phyloP scores from a whole-genome alignment of 306 rosid genomes.

The Vicia faba region DNA sequence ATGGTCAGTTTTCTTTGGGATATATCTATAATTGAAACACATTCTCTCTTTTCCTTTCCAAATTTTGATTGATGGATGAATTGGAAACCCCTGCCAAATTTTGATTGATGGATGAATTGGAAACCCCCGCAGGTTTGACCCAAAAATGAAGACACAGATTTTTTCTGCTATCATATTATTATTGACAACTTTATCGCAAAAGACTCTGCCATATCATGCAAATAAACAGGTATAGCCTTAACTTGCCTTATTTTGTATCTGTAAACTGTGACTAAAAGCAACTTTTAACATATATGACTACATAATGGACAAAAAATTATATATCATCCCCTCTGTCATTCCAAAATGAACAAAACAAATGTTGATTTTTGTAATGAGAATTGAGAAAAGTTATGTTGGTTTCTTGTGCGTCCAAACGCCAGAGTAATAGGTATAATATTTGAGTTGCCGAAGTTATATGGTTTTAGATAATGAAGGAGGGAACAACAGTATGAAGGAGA shows the following conservation, averaged over 20 bases:
- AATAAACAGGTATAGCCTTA: constrained; percentile 53
- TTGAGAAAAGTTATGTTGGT: neutral
- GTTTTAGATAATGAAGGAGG: neutral
- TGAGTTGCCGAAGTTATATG: neutral
- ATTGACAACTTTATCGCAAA: constrained; percentile 71
- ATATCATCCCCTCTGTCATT: neutral
- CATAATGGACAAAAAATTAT: constrained; percentile 21
- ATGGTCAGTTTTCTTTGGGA: constrained; percentile 56
- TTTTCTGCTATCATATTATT: constrained; percentile 64
- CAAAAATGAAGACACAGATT: constrained; percentile 60
- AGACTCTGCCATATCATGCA: constrained; percentile 71
- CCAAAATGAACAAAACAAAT: constrained; percentile 16
- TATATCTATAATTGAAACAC: constrained; percentile 34
- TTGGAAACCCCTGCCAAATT: constrained; percentile 32
- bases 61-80: constrained; percentile 37
- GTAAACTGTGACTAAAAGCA: neutral
- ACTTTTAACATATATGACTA: neutral
- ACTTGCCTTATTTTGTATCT: neutral
- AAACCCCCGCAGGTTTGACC: constrained; percentile 64
- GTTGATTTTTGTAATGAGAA: neutral
- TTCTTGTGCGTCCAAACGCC: neutral
- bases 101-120: constrained; percentile 38
- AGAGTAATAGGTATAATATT: neutral
- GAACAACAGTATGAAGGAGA: no score
- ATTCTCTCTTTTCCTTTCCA: constrained; percentile 17